A percentile compares a stretch with the other conserved stretches of the same genome.
Conservation (phyloP, 2,329 filamentous ascomycete species). For the Penicillium hesseltinei region DNA sequence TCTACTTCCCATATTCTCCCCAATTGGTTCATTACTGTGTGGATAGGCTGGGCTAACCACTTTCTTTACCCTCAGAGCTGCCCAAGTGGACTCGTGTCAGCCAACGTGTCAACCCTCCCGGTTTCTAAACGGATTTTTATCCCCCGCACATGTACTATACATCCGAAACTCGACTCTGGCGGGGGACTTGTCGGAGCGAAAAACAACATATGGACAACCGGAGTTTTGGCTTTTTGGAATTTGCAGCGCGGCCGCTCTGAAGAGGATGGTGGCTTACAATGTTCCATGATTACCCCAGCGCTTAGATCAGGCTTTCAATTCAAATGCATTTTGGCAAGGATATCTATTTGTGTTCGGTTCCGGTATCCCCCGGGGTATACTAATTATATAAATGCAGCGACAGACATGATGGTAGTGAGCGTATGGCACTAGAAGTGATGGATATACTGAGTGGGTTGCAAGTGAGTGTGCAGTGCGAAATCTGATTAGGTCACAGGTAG, state of each 20-base stretch:
- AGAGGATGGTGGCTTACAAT: conserved; percentile 20
- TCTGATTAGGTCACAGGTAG: not conserved
- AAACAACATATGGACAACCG: conserved; percentile 29
- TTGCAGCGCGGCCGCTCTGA: conserved; percentile 19
- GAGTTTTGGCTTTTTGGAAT: conserved; percentile 37
- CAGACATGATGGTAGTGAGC: conserved; percentile 8
- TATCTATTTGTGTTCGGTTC: not conserved
- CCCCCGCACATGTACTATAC: conserved; percentile 33
- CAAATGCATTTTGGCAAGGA: conserved; percentile 11
- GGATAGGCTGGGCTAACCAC: not conserved
- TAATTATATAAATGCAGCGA: conserved; percentile 4
- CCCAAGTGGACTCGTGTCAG: conserved; percentile 95
- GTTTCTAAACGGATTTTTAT: conserved; percentile 62
- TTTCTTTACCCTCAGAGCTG: conserved; percentile 55
- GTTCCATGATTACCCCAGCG: conserved; percentile 26
- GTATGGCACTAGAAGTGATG: conserved; percentile 14
- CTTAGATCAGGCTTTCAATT: conserved; percentile 23
- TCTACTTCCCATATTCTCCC: not conserved
- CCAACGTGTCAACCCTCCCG: conserved; percentile 88
- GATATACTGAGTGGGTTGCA: not conserved
- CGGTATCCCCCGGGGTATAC: not conserved
- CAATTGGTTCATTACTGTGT: not conserved
- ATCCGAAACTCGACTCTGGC: conserved; percentile 10
- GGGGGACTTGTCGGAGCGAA: conserved; percentile 14
- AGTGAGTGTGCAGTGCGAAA: not conserved